A percentile compares a stretch with the other conserved stretches of the same genome.
These are phyloP conservation scores for Amesomyces nigricolor DNA, from an alignment of 2,329 filamentous ascomycete species.

Conservation along the genomic window DNA sequence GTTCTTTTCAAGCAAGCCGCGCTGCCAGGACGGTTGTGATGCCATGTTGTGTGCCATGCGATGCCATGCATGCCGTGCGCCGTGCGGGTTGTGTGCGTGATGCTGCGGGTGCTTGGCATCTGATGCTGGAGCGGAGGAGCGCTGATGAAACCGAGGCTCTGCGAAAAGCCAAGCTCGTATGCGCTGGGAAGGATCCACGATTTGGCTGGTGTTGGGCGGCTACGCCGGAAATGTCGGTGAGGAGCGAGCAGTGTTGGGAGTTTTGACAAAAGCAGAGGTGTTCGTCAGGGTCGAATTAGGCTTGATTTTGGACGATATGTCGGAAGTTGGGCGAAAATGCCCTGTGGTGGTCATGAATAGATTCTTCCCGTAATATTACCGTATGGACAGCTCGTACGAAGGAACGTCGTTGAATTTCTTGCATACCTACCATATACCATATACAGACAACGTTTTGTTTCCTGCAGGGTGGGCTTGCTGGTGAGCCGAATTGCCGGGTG, in stretches of 20 bases:
- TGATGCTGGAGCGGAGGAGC: constrained; percentile 1
- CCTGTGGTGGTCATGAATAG: too few relatives aligned
- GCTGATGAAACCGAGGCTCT: constrained; percentile 20
- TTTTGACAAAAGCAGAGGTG: neutral
- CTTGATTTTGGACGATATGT: too few relatives aligned
- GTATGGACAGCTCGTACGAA: too few relatives aligned
- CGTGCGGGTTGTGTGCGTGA: constrained; percentile 4
- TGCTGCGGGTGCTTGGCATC: constrained; percentile 8
- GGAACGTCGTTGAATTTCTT: too few relatives aligned
- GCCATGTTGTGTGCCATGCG: neutral
- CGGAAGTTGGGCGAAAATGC: too few relatives aligned
- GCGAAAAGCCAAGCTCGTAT: constrained; percentile 1
- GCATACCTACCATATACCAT: neutral
- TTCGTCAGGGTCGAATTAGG: neutral
- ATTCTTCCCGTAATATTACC: too few relatives aligned
- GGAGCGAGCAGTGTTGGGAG: neutral
- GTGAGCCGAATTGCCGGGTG: constrained; percentile 7
- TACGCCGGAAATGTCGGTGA: constrained; percentile 14
- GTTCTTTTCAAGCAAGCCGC: too few relatives aligned
- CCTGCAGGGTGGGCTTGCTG: neutral
- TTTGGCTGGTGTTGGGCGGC: constrained; percentile 3
- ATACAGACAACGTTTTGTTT: neutral
- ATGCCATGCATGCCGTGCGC: constrained; percentile 1
- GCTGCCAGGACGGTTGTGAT: neutral
- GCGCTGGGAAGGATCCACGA: constrained; percentile 5